Evolutionary conservation across 2,329 filamentous ascomycete species (phyloP), one percentile per base, ranked within the genome.

Genomic region (Claviceps arundinis): DNA sequence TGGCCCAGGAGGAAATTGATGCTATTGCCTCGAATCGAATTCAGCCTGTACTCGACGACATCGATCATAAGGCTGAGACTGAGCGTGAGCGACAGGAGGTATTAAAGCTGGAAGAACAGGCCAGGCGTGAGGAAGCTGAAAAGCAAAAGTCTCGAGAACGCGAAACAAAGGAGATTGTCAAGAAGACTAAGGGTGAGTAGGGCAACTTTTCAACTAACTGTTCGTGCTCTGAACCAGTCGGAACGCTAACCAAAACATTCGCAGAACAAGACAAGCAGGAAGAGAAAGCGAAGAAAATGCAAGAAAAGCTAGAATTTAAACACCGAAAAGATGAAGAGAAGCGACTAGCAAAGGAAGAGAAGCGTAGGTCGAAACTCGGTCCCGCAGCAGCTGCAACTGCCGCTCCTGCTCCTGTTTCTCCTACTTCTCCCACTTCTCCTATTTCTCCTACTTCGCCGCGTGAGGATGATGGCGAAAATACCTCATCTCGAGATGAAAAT

Each of bases 11-110:
- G 5, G 86, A 89, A 47, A 81, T 96, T 16, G 82, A 96, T 56
- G 81, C 80, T 5, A 86, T 95, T 58, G 90, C 90, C 2, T 77
- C 81, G 13, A 80, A 77, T 46, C 81, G 84, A 58, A 78, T 96
- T 16, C 87, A 91, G 64, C 90, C 90, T 4, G 81, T 93, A 0
- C 66, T 96, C 5, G 84, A 95, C 58, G 87, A 94, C 57, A 93
- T 96, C 56, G 82, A 84, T 50, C 82, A 87, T 50, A 87, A 83
- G 62, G 87, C 87, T 0, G 85, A 89, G 61, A 75, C 75, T 55
- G 83, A 89, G 63, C 75, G 80, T 41, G 86, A 84, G 48, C 76
- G 82, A 54, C 76, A 85, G 55, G 73, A 81, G 55, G 81, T 88
- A 53, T 74, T 81, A 56, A 76, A 78, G 59, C 76, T 83, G 62